Conservation (phyloP, 1,284 basidiomycete genomes). For the Volvariella volvacea region DNA sequence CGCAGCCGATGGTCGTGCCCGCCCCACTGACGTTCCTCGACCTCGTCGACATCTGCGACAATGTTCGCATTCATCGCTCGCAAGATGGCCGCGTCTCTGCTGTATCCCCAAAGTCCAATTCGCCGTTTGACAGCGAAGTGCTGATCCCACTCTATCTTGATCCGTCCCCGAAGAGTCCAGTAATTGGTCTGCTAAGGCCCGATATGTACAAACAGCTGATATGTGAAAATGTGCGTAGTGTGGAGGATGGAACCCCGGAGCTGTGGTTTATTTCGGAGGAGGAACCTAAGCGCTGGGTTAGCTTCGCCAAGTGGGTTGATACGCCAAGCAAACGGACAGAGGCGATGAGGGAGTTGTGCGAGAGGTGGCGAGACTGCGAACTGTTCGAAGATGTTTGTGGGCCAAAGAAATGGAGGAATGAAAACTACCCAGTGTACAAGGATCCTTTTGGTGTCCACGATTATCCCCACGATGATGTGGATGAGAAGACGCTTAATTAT, state of each 20-base stretch:
- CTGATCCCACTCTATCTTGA: conserved; percentile 48
- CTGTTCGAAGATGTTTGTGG: conserved; percentile 63
- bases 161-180: conserved; percentile 38
- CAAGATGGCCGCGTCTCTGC: conserved; percentile 12
- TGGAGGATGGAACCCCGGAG: conserved; percentile 20
- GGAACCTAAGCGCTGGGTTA: conserved; percentile 30
- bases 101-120: conserved; percentile 14
- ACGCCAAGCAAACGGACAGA: conserved; percentile 50
- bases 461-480: conserved; percentile 21
- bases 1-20: background rate
- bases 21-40: conserved; percentile 27
- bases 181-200: conserved; percentile 60
- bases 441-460: conserved; percentile 58
- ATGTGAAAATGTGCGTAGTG: conserved; percentile 36
- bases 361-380: conserved; percentile 62
- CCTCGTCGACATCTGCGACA: conserved; percentile 57
- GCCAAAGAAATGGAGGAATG: conserved; percentile 74
- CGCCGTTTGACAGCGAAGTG: conserved; percentile 27
- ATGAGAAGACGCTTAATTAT: conserved; percentile 41
- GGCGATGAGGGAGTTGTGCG: conserved; percentile 56
- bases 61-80: conserved; percentile 39
- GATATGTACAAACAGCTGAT: conserved; percentile 46
- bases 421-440: conserved; percentile 78
- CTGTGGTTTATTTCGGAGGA: conserved; percentile 30
- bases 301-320: conserved; percentile 45